Percentiles rank a stretch among this genome's conserved stretches.
phyloP scores from a whole-genome alignment of 1,284 basidiomycete genomes.

The Sphagnurus paluster region DNA sequence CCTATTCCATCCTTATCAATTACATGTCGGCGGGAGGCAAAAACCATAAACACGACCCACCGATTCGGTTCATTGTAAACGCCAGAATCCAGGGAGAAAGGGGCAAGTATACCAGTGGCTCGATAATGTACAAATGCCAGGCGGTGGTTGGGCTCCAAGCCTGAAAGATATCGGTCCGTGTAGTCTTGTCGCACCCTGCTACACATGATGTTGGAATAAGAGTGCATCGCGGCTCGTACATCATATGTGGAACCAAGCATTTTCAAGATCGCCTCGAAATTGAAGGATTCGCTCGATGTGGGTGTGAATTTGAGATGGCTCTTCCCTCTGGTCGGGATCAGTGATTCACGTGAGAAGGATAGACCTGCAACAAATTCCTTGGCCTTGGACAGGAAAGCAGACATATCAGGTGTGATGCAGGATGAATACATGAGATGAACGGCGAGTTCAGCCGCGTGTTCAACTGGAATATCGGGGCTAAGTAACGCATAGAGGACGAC shows the following conservation, averaged over 20 bases:
- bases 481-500: constrained; percentile 25
- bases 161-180: constrained; percentile 31
- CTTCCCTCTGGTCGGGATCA: constrained; percentile 27
- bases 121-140: constrained; percentile 36
- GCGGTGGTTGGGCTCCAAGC: constrained; percentile 37
- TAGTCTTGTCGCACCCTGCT: constrained; percentile 33
- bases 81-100: constrained; percentile 35
- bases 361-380: constrained; percentile 6
- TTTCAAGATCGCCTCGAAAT: constrained; percentile 31
- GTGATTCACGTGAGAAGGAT: neutral
- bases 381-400: constrained; percentile 18
- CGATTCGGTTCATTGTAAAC: constrained; percentile 40
- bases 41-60: constrained; percentile 18
- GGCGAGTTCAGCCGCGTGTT: constrained; percentile 26
- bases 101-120: constrained; percentile 38
- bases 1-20: constrained; percentile 27
- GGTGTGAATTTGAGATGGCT: constrained; percentile 35
- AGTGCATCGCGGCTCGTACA: constrained; percentile 28
- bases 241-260: constrained; percentile 37
- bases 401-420: constrained; percentile 16
- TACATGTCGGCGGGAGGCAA: neutral
- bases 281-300: constrained; percentile 30
- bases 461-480: constrained; percentile 18
- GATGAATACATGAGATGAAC: constrained; percentile 28
- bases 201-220: constrained; percentile 30